Evolutionary conservation across 2,329 filamentous ascomycete species (phyloP), one percentile per base, ranked within the genome.

Genomic region (Hymenoscyphus salicellus): DNA sequence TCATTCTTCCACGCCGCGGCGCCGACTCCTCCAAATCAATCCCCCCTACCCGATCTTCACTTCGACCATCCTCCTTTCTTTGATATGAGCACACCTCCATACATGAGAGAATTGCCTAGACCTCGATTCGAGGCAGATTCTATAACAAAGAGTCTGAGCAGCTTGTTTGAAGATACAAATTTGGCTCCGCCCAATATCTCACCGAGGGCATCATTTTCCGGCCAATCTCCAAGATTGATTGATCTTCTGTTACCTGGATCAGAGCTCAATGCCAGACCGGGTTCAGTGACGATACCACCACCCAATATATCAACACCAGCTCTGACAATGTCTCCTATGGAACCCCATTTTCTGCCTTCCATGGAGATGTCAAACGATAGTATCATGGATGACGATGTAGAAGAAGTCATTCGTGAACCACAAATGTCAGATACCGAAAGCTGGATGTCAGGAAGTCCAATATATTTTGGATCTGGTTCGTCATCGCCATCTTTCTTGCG

Each of bases 351-450:
- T 49, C 41, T 68, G 17, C 55, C 69, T 10, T 38, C 63, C 3
- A 62, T 68, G 26, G 66, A 70, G 32, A 63, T 71, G 55, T 67
- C 69, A 33, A 70, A 76, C 11, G 67, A 73, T 28, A 68, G 72
- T 55, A 66, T 71, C 5, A 68, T 77, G 55, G 78, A 82, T 17
- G 81, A 84, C 32, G 82, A 83, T 49, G 76, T 86, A 14, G 84
- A 87, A 71, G 84, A 87, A 62, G 80, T 87, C 55, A 76, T 83
- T 23, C 78, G 83, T 43, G 68, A 72, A n/a, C 66, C 68, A 36
- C 62, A 67, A 55, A 63, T 72, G 64, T 65, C 69, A 20, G 70
- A 72, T 56, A 52, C 65, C 11, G 70, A 73, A 30, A 67, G 71
- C 55, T 74, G 72, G 72, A 69, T 70, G 66, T 65, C 69, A 17